Evolutionary conservation across 1,284 basidiomycete genomes (phyloP).

Genomic region (Tylopilus sp.): DNA sequence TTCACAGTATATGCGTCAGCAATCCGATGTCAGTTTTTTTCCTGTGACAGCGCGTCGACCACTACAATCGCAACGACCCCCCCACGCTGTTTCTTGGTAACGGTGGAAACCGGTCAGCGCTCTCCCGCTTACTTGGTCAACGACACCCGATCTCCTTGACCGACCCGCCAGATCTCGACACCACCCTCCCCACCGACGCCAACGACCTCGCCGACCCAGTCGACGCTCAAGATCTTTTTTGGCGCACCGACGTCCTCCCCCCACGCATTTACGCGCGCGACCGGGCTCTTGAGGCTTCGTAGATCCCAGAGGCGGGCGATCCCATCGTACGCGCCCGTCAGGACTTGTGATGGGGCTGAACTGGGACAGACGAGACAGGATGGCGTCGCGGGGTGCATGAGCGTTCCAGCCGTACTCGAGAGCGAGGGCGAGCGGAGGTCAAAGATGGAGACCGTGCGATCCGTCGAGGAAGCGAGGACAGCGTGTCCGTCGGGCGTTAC

Average conservation of each 20-base stretch:
- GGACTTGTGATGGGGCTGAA: constrained; percentile 46
- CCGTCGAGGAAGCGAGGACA: constrained; percentile 59
- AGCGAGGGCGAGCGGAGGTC: constrained; percentile 52
- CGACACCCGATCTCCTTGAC: constrained; percentile 25
- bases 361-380: constrained; percentile 58
- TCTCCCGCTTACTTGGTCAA: not conserved
- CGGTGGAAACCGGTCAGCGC: no score
- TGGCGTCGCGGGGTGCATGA: constrained; percentile 71
- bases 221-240: constrained; percentile 66
- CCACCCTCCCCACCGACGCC: constrained; percentile 82
- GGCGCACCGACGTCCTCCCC: constrained; percentile 32
- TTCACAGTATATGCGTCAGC: no score
- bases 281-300: constrained; percentile 57
- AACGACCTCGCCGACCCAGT: constrained; percentile 71
- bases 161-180: constrained; percentile 71
- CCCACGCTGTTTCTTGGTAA: no score
- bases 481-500: constrained; percentile 40
- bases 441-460: constrained; percentile 62
- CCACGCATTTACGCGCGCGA: constrained; percentile 66
- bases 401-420: constrained; percentile 45
- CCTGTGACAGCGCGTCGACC: no score
- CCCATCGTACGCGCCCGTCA: constrained; percentile 82
- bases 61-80: no score
- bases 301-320: constrained; percentile 84
- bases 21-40: no score